These are phyloP conservation scores for Suillus subaureus DNA, from an alignment of 768 basidiomycete genomes.

Conservation along the genomic window DNA sequence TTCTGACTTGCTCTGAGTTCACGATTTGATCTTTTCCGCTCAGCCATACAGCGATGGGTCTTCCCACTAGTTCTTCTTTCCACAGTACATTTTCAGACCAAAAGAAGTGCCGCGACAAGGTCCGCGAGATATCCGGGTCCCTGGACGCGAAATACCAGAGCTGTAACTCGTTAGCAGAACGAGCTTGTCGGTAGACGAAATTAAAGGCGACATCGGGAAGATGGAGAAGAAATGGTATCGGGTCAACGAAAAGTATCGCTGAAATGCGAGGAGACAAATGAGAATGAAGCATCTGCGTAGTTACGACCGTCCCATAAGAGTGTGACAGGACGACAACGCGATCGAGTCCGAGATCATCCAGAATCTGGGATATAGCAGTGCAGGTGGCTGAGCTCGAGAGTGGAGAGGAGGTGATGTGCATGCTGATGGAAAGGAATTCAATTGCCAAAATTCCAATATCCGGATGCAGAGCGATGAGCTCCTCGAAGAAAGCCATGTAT, in stretches of 20 bases:
- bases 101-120: slow-evolving; percentile 63
- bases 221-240: slow-evolving; percentile 66
- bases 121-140: slow-evolving; percentile 62
- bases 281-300: slow-evolving; percentile 54
- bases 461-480: slow-evolving; percentile 44
- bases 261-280: slow-evolving; percentile 38
- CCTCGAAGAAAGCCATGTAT: slow-evolving; percentile 53
- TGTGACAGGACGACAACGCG: slow-evolving; percentile 53
- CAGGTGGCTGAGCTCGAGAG: slow-evolving; percentile 44
- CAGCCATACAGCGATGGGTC: slow-evolving; percentile 37
- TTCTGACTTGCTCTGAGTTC: slow-evolving; percentile 38
- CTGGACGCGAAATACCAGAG: slow-evolving; percentile 69
- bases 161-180: slow-evolving; percentile 60
- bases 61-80: slow-evolving; percentile 51
- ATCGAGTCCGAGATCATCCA: slow-evolving; percentile 42
- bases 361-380: slow-evolving; percentile 43
- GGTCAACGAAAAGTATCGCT: slow-evolving; percentile 58
- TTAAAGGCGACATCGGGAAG: slow-evolving; percentile 64
- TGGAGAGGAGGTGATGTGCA: slow-evolving; percentile 59
- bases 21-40: slow-evolving; percentile 47
- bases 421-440: slow-evolving; percentile 61
- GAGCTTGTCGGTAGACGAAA: slow-evolving; percentile 62
- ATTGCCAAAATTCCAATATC: slow-evolving; percentile 60
- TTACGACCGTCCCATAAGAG: slow-evolving; percentile 64
- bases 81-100: slow-evolving; percentile 66